Base-by-base conservation (phyloP, 2,329 filamentous ascomycete genomes). In the Aspergillus awamori region DNA sequence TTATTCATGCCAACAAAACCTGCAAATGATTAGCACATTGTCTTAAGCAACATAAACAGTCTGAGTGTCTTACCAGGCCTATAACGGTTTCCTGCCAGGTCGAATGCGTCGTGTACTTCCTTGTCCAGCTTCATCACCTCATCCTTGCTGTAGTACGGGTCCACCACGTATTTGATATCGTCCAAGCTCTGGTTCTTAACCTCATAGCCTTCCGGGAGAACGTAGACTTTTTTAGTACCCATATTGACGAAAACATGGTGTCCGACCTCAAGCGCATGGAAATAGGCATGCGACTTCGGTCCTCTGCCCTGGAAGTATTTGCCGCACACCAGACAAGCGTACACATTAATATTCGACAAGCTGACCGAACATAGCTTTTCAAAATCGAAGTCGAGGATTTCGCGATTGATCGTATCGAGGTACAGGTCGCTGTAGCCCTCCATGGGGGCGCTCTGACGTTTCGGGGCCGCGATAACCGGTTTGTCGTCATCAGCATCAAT, bases 201-300 rank as follows among this genome's bases (percentile, higher is more conserved):
- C 78, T 99, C 95, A 77, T 99, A 99, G 56, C 94, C 94, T 76
- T 99, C 95, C 0, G 95, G 95, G 55, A 99, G 74, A 8, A 82
- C 70, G 63, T 80, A 82, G 2, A 81, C 75, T 65, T 77, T 79
- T 60, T 77, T 77, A 1, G 71, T 77, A 20, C 93, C 89, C 87
- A 99, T 95, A 79, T 98, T 98, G 83, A 99, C 94, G 78, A 92
- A 99, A 60, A 98, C 94, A 82, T 99, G 95, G 78, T 99, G 95
- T 64, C 89, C 91, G 69, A 96, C 89, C 71, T 99, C 94, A 63
- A 99, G 87, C 61, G 94, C 91, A 81, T 99, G 95, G 76, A 97
- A 97, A 80, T 99, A 99, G 70, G 95, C 95, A 78, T 97, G 91
- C 56, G 94, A 97, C 74, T 95, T 96, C 15, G 91, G 90, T 0